Evolutionary conservation across 2,329 filamentous ascomycete genomes (phyloP).

Genomic region (Zymoseptoria ardabiliae): DNA sequence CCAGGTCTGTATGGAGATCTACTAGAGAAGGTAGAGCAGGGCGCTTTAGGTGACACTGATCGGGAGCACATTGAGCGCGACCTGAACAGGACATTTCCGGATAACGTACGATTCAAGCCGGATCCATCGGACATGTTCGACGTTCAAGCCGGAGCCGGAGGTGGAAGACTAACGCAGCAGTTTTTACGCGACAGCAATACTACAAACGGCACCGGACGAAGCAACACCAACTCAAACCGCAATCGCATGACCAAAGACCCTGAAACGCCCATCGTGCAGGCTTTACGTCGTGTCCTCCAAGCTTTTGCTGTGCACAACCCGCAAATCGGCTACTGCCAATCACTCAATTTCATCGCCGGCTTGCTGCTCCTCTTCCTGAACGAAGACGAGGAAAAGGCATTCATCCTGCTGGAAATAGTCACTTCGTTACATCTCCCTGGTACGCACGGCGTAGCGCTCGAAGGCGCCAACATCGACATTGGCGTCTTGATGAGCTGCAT

Average conservation of each 20-base stretch:
- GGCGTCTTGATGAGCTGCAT: constrained; percentile 86
- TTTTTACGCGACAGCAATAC: background rate
- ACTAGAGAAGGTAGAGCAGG: constrained; percentile 56
- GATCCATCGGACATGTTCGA: constrained; percentile 29
- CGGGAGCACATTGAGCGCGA: constrained; percentile 89
- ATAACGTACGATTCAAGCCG: constrained; percentile 86
- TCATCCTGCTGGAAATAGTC: constrained; percentile 89
- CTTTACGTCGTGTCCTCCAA: constrained; percentile 75
- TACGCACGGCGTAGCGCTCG: constrained; percentile 82
- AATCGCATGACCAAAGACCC: constrained; percentile 35
- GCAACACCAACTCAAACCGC: background rate
- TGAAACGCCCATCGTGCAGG: constrained; percentile 72
- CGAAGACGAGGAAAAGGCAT: constrained; percentile 78
- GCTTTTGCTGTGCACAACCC: constrained; percentile 90
- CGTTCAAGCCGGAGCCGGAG: constrained; percentile 22
- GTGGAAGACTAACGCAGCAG: constrained; percentile 14
- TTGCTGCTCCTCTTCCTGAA: constrained; percentile 75
- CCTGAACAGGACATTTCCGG: constrained; percentile 86
- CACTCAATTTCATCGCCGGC: constrained; percentile 88
- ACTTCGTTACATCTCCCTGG: constrained; percentile 82
- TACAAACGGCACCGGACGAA: constrained; percentile 6
- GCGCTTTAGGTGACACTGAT: constrained; percentile 58
- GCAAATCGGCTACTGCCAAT: constrained; percentile 89
- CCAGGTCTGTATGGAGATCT: constrained; percentile 69
- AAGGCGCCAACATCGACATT: constrained; percentile 88